Percentiles rank a stretch among this genome's conserved stretches.
Evolutionary conservation across 1,284 basidiomycete species (phyloP).

Genomic region (Malassezia obtusa): DNA sequence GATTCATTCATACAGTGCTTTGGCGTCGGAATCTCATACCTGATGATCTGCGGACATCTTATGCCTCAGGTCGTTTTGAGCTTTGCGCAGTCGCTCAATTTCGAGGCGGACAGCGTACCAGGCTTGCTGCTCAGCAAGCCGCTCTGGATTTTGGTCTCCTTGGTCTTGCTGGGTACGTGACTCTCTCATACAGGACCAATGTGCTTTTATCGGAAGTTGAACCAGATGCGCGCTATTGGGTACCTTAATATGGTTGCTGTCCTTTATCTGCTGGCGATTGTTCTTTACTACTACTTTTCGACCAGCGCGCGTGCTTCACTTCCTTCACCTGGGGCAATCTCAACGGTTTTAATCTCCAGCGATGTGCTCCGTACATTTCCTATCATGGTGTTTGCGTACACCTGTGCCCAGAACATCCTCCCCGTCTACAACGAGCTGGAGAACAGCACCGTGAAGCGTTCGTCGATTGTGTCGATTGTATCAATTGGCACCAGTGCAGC

Average conservation of each 20-base stretch:
- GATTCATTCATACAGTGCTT: constrained; percentile 26
- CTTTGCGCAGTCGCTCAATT: constrained; percentile 51
- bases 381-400: constrained; percentile 77
- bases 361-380: constrained; percentile 70
- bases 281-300: constrained; percentile 34
- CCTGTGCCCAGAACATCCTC: constrained; percentile 40
- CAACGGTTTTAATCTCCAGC: constrained; percentile 50
- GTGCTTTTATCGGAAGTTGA: constrained; percentile 67
- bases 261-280: constrained; percentile 48
- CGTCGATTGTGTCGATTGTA: constrained; percentile 75
- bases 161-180: constrained; percentile 62
- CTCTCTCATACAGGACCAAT: constrained; percentile 57
- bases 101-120: constrained; percentile 26
- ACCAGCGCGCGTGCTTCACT: constrained; percentile 22
- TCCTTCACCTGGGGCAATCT: constrained; percentile 28
- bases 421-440: constrained; percentile 87
- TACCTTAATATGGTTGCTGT: constrained; percentile 78
- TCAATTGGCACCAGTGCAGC: constrained; percentile 61
- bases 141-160: constrained; percentile 65
- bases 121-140: constrained; percentile 47
- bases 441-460: constrained; percentile 66
- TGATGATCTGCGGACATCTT: constrained; percentile 51
- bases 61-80: constrained; percentile 86
- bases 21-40: constrained; percentile 82
- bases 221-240: constrained; percentile 63